Evolutionary conservation across 1,284 basidiomycete genomes (phyloP), one percentile per base, ranked within the genome.

Genomic region (Marasmius fiardii): DNA sequence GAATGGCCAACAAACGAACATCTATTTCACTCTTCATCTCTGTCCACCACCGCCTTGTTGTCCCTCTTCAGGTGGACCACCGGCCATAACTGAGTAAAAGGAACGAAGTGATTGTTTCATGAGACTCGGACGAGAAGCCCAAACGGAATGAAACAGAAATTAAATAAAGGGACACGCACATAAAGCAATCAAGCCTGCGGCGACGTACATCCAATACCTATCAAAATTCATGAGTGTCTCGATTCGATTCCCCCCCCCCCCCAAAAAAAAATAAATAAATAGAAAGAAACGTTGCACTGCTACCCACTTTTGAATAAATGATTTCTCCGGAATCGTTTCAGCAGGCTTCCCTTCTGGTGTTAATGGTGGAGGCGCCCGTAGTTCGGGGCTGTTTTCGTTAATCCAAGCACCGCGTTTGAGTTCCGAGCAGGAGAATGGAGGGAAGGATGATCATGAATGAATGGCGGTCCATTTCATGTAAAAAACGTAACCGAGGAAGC

Each of bases 261-360:
- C n/a, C n/a, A n/a, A n/a, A n/a, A n/a, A n/a, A n/a, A n/a, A n/a
- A n/a, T n/a, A n/a, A n/a, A n/a, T n/a, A n/a, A n/a, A n/a, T n/a
- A n/a, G n/a, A n/a, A n/a, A n/a, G n/a, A n/a, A n/a, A n/a, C n/a
- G n/a, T n/a, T n/a, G n/a, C n/a, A n/a, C n/a, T n/a, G n/a, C n/a
- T n/a, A n/a, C 95, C 94, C 28, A 49, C 70, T 94, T 95, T 66
- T 92, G 88, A 35, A 94, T 58, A 70, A 94, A 92, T 8, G 82
- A 74, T 71, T 93, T 90, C 67, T 92, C 91, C 1, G 80, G 79
- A 23, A 74, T 70, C 0, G 86, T 82, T 53, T 76, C 69, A 24
- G 86, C 75, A 20, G 82, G 80, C 63, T 84, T 77, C 53, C 92
- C 91, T 67, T 82, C 78, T 31, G 78, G 73, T 20, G 82, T 84